Evolutionary conservation across 345 rosid genomes (phyloP).

Genomic region (Noccaea bulbosa): DNA sequence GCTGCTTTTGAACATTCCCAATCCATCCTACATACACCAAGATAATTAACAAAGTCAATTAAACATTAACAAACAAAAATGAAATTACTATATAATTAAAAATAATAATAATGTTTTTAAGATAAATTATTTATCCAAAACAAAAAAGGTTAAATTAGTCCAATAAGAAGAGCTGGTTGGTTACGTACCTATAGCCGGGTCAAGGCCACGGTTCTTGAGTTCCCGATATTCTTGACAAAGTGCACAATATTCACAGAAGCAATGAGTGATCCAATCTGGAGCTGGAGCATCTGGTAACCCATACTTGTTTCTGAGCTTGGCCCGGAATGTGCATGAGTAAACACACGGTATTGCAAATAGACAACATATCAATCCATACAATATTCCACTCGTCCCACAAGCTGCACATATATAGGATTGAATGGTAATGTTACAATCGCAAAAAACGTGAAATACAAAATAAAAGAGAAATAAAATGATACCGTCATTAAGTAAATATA

Average conservation of each 20-base stretch:
- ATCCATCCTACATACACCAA: constrained; percentile 41
- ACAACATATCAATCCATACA: constrained; percentile 37
- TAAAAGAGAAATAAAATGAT: background rate
- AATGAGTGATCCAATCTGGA: constrained; percentile 52
- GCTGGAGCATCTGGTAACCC: constrained; percentile 58
- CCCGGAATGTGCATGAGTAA: constrained; percentile 39
- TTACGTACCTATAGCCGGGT: constrained; percentile 54
- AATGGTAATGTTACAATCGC: background rate
- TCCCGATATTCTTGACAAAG: constrained; percentile 66
- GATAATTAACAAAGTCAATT: background rate
- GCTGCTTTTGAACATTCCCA: constrained; percentile 39
- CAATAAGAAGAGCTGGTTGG: background rate
- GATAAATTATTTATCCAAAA: no score
- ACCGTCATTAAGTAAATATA: background rate
- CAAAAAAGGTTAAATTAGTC: no score
- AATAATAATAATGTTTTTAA: background rate
- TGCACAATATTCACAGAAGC: constrained; percentile 55
- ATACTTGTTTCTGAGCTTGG: constrained; percentile 47
- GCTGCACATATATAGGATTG: background rate
- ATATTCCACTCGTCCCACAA: constrained; percentile 36
- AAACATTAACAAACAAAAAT: background rate
- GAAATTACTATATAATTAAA: background rate
- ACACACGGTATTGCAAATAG: constrained; percentile 29
- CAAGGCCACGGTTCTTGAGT: constrained; percentile 51
- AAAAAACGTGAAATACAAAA: background rate